Evolutionary conservation across 495 filamentous ascomycete genomes (phyloP), one percentile per base, ranked within the genome.

Genomic region (Elaphomyces granulatus): DNA sequence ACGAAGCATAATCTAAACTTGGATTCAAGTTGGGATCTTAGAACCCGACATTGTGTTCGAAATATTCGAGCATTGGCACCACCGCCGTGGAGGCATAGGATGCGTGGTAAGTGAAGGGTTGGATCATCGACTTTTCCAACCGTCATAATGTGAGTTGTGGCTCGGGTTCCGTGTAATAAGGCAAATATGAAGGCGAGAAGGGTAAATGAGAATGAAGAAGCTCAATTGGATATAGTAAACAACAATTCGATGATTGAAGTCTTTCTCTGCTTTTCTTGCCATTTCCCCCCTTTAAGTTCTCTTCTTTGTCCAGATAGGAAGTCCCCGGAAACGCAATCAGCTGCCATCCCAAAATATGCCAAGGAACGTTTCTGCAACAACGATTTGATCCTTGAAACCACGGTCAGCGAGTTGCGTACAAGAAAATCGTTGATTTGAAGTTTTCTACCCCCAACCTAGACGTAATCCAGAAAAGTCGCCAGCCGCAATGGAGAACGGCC

Each of bases 71-170:
- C 72, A 46, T 74, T 80, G 36, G 69, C 65, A 43, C 77, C 75
- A 37, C 77, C 76, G 50, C 78, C 77, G 54, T 81, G 77, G 35
- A 81, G 66, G 57, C 74, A 80, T 45, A 81, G 74, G 35, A 83
- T 67, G 31, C 76, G 74, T 9, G 75, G 75, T 20, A 72, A 59
- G 45, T 60, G 49, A 42, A 67, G 45, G 12, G 26, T 39, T 3
- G 14, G 26, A n/a, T 41, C 36, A 12, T 43, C 36, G 14, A 12
- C 12, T 28, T 28, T 12, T 12, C 6, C 6, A 12, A 6, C 23
- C 6, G 23, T 28, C 12, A 6, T 12, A 28, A 28, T n/a, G n/a
- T n/a, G 12, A 28, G 23, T 28, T 12, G 12, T 28, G 23, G 23
- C 23, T 28, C n/a, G 12, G 23, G 23, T 28, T 6, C 23, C 23